Percentiles rank a stretch among this genome's conserved stretches.
Conservation (phyloP, 148 eudicot genomes). For the Cornus kousa region DNA sequence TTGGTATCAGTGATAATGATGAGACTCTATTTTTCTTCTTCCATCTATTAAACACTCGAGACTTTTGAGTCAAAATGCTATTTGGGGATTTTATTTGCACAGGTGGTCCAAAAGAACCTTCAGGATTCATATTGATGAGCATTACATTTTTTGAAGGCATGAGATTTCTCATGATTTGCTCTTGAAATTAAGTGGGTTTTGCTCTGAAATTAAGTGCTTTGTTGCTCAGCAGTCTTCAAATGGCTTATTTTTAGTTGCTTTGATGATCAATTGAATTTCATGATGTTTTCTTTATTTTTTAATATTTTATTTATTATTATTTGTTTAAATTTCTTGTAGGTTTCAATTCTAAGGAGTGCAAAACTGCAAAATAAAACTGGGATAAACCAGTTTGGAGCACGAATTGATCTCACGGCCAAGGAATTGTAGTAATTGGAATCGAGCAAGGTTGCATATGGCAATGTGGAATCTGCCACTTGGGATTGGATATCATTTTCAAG, state of each 20-base stretch:
- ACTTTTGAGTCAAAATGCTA: neutral
- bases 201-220: no score
- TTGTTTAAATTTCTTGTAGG: conserved; percentile 40
- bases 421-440: conserved; percentile 8
- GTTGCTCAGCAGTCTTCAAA: no score
- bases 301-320: neutral
- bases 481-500: no score
- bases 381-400: conserved; percentile 76
- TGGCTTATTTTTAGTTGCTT: no score
- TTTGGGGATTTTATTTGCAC: neutral
- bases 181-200: no score
- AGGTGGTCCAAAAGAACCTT: neutral
- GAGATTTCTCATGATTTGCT: neutral
- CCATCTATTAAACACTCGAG: neutral
- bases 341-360: conserved; percentile 66
- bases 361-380: conserved; percentile 36
- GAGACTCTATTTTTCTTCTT: neutral
- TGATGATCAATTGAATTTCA: neutral
- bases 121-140: neutral
- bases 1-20: neutral
- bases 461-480: no score
- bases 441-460: neutral
- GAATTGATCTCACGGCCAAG: conserved; percentile 39
- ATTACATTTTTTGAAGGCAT: neutral
- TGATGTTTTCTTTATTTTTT: neutral